A percentile compares a stretch with the other conserved stretches of the same genome.
Conservation (phyloP, 164 flowering plant genomes). For the Vitis rotundifolia region DNA sequence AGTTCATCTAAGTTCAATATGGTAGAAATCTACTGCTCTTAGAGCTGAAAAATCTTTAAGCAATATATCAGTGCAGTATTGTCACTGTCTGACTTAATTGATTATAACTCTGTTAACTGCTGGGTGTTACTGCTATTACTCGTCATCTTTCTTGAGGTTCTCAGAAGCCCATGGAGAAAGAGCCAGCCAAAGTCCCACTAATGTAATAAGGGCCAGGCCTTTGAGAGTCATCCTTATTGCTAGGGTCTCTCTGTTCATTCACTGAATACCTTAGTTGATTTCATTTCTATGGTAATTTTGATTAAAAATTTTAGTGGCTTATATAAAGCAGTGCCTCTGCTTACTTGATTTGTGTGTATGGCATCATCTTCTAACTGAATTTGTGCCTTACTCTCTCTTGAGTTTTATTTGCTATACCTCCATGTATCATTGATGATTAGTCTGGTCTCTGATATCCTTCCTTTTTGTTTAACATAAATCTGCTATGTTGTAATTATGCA, state of each 20-base stretch:
- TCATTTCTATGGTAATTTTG: not conserved
- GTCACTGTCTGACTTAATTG: not conserved
- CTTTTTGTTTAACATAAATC: not conserved
- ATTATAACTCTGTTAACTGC: not conserved
- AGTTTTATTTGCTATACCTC: not conserved
- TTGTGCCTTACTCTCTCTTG: not conserved
- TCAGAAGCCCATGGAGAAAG: not conserved
- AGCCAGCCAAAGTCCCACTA: no score
- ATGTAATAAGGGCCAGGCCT: no score
- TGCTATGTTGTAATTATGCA: not conserved
- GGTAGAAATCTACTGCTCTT: no score
- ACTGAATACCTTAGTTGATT: not conserved
- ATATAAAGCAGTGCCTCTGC: no score
- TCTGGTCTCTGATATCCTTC: not conserved
- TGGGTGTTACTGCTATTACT: not conserved
- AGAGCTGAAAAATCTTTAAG: no score
- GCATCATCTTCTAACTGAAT: not conserved
- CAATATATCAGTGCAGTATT: not conserved
- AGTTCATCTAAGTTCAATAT: no score
- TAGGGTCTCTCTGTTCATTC: not conserved
- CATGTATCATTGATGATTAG: not conserved
- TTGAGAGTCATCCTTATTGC: no score
- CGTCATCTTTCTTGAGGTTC: not conserved
- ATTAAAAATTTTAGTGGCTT: not conserved
- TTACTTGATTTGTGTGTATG: not conserved